Evolutionary conservation across 78 protist genomes (phyloP), one percentile per base, ranked within the genome.

Genomic region (Protostelium mycophagum): DNA sequence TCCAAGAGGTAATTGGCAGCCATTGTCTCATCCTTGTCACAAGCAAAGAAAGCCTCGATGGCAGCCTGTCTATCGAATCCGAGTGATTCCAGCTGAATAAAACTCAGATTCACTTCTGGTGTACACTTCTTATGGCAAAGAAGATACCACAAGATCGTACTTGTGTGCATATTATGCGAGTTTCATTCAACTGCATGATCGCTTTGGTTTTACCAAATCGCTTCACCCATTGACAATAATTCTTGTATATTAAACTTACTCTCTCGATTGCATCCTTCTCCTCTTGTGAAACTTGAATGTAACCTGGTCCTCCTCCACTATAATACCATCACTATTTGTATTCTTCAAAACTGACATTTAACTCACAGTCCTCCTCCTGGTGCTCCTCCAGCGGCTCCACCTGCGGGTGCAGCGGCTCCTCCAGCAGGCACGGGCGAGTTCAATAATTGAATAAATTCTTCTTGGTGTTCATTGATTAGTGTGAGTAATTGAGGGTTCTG

Each of bases 1-100:
- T 97, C 98, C 85, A 97, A 93, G 36, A 97, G 92, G 38, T 91
- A 95, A 38, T 96, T 96, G 63, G 98, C 99, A 0, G 99, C 94
- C 16, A 96, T 86, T 16, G 93, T 85, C 85, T 97, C 98, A 88
- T 97, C 89, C 91, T 96, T 97, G 87, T 97, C 98, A 91, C 99
- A 97, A 34, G 98, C 97, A 37, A 97, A 88, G 89, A 95, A 97
- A 0, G 99, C 98, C 90, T 96, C 96, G 73, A 93, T 90, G 73
- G 88, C 96, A 0, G 28, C 63, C 34, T 34, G 28, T n/a, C 94
- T 90, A 34, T 86, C 90, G 36, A 97, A 95, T 1, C 99, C 99
- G 35, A 96, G 93, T 16, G 91, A 91, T 36, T 86, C 92, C 36
- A 97, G 93, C 96, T 92, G n/a, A n/a, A n/a, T n/a, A n/a, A n/a